Evolutionary conservation across 495 filamentous ascomycete genomes (phyloP).

Genomic region (Lasiosphaeriaceae sp.): DNA sequence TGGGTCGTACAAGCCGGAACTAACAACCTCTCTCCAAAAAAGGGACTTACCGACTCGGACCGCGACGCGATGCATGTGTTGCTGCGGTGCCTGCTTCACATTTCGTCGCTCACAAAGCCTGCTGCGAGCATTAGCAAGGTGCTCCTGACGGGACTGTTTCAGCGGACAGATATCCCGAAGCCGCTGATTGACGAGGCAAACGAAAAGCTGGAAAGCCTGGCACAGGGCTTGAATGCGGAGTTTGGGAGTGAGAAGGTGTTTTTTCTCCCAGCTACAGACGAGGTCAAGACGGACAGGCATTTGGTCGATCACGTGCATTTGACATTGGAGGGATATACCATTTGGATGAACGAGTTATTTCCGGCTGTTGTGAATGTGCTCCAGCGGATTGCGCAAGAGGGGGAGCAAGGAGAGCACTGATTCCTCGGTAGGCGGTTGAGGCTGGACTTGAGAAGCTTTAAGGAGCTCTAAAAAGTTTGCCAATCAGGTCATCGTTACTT

Average conservation of each 20-base stretch:
- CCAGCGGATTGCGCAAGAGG: neutral
- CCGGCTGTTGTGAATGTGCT: constrained; percentile 1
- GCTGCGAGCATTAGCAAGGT: neutral
- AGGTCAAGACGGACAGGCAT: constrained; percentile 12
- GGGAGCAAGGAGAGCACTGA: neutral
- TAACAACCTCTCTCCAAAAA: constrained; percentile 33
- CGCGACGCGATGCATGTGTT: constrained; percentile 13
- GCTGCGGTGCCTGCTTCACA: constrained; percentile 22
- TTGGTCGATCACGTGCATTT: constrained; percentile 32
- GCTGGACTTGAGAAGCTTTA: no score
- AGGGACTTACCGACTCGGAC: constrained; percentile 29
- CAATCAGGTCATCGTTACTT: no score
- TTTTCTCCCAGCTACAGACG: constrained; percentile 8
- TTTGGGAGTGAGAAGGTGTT: constrained; percentile 4
- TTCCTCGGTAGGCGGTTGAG: no score
- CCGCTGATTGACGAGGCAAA: constrained; percentile 14
- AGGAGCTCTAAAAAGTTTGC: no score
- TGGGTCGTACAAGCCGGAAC: constrained; percentile 32
- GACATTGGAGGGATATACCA: constrained; percentile 23
- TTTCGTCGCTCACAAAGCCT: neutral
- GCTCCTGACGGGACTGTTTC: constrained; percentile 19
- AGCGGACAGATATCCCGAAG: constrained; percentile 10
- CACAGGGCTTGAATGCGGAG: constrained; percentile 6
- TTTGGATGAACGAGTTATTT: constrained; percentile 18
- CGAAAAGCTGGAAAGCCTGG: constrained; percentile 4